Conservation (phyloP, 495 filamentous ascomycete genomes). For the Venustampulla echinocandica region DNA sequence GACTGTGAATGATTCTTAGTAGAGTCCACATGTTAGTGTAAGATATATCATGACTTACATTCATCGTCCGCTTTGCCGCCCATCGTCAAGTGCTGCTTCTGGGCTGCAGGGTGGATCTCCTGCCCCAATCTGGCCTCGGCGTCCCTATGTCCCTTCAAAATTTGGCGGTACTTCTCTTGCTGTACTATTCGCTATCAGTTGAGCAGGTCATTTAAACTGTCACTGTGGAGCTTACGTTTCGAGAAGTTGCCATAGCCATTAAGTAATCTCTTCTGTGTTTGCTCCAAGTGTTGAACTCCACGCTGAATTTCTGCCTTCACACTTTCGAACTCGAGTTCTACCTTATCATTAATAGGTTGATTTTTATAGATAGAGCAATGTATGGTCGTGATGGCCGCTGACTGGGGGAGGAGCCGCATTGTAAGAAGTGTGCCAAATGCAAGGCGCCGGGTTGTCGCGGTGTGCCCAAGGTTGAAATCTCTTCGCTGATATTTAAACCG, state of each 20-base stretch:
- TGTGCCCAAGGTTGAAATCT: not conserved
- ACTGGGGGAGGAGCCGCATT: slow-evolving; percentile 10
- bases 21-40: not conserved
- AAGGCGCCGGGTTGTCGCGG: slow-evolving; percentile 7
- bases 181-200: not conserved
- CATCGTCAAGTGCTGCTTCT: slow-evolving; percentile 9
- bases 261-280: slow-evolving; percentile 1
- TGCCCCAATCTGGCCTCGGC: slow-evolving; percentile 4
- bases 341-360: not conserved
- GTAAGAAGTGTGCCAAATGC: slow-evolving; percentile 8
- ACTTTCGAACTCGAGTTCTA: not conserved
- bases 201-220: not conserved
- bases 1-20: slow-evolving; percentile 6
- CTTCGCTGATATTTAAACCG: not conserved
- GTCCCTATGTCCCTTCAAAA: slow-evolving; percentile 10
- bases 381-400: slow-evolving; percentile 10
- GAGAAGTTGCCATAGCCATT: not conserved
- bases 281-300: slow-evolving; percentile 4
- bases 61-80: slow-evolving; percentile 20
- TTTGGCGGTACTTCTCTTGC: not conserved
- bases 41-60: slow-evolving; percentile 12
- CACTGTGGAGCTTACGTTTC: not conserved
- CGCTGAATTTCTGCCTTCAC: slow-evolving; percentile 3
- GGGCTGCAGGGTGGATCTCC: slow-evolving; percentile 18
- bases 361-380: slow-evolving; percentile 14